phyloP scores from a whole-genome alignment of 257 asterid species.

The Solanum habrochaites region DNA sequence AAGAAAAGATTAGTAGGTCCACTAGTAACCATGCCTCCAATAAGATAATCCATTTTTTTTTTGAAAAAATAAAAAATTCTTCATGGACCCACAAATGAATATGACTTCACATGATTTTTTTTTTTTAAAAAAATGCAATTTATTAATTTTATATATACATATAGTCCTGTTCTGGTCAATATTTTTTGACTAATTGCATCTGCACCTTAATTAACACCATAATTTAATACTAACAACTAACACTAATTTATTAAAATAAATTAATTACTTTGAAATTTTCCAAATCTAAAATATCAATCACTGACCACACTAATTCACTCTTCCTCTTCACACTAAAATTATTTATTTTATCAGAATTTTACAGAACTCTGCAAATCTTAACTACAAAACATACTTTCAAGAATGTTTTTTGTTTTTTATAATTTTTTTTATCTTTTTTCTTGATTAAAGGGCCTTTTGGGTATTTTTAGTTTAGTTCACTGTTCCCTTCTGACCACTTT shows the following conservation, averaged over 20 bases:
- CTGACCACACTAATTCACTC: not conserved
- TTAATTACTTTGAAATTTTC: not conserved
- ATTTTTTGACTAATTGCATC: not conserved
- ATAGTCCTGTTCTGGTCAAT: not conserved
- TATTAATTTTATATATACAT: not conserved
- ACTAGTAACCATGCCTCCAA: not conserved
- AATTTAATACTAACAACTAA: not conserved
- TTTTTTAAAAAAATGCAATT: not conserved
- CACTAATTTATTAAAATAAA: not conserved
- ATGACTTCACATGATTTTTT: not conserved
- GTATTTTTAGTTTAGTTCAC: not conserved
- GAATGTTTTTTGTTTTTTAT: not conserved
- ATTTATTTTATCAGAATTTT: not conserved
- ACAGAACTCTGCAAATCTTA: not conserved
- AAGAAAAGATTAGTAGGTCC: not conserved
- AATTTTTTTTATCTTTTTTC: not conserved
- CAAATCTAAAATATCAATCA: not conserved
- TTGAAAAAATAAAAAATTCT: not conserved
- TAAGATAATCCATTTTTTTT: not conserved
- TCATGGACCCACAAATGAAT: not conserved
- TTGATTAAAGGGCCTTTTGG: conserved; percentile 10
- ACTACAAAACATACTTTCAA: not conserved
- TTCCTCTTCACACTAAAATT: not conserved
- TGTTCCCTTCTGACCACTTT: not conserved
- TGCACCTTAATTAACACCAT: not conserved